Evolutionary conservation across 2,329 filamentous ascomycete genomes (phyloP), one percentile per base, ranked within the genome.

Genomic region (Aspergillus sp.): DNA sequence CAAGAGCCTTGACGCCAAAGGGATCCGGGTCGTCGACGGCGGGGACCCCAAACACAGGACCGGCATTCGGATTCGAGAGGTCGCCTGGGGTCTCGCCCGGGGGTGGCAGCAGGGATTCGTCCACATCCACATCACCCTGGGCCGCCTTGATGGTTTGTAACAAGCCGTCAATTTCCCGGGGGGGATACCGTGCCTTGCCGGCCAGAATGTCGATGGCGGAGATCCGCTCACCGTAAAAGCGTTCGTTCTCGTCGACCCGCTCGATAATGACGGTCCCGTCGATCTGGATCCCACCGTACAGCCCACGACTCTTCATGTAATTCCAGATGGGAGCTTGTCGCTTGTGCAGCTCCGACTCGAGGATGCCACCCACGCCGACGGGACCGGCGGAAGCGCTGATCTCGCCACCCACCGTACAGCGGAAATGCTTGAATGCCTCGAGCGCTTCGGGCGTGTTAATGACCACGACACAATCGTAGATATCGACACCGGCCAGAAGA

Each of bases 381-480:
- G 90, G 90, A 1, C 90, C 90, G 5, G 83, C 81, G 5, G 83
- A 80, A 28, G 88, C 80, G 51, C 80, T 83, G 44, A 94, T 78
- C 63, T 95, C 88, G 41, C 85, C 83, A 4, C 90, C 90, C 2
- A 97, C 72, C 0, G 86, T 93, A 46, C 88, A 82, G 45, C 85
- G 80, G 3, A 91, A 73, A 48, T 82, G 83, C 33, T 86, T 88
- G 62, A 96, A 94, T 1, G 86, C 81, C 55, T 95, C 86, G 41
- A 97, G 73, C 5, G 89, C 88, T 47, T 87, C 79, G 41, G 86
- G 81, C 40, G 86, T 89, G 70, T 94, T 96, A 62, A 96, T 90
- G 33, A 96, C 86, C 6, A 96, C 78, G 9, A 97, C 86, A 61
- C 90, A 95, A 65, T 97, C 91, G 73, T 96, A 97, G 30, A 96